Percentiles rank a stretch among this genome's conserved stretches.
These are phyloP conservation scores for Xylariales sp. DNA, from an alignment of 2,329 filamentous ascomycete species.

Conservation along the genomic window DNA sequence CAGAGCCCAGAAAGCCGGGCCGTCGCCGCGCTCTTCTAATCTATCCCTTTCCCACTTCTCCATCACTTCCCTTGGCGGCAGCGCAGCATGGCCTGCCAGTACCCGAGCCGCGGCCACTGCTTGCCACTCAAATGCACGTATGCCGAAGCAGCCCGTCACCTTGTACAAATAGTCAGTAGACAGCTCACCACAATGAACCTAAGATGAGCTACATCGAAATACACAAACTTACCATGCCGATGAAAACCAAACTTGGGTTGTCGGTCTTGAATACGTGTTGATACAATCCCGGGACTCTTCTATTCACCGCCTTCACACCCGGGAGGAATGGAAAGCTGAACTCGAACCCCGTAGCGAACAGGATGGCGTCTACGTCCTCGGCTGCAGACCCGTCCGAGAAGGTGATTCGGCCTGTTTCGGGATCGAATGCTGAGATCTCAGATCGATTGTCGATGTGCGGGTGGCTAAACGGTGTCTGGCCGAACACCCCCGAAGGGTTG, in stretches of 20 bases:
- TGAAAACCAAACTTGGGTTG: conserved; percentile 52
- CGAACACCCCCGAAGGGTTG: conserved; percentile 19
- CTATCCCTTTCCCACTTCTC: conserved; percentile 52
- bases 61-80: conserved; percentile 47
- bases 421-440: conserved; percentile 40
- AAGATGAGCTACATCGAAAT: background rate
- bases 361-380: conserved; percentile 53
- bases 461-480: conserved; percentile 18
- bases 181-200: background rate
- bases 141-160: conserved; percentile 25
- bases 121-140: conserved; percentile 55
- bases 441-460: conserved; percentile 19
- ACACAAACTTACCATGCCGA: conserved; percentile 52
- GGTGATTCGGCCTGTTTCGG: conserved; percentile 38
- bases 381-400: conserved; percentile 52
- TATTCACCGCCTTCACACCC: conserved; percentile 44
- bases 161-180: conserved; percentile 63
- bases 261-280: conserved; percentile 52
- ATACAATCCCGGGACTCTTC: conserved; percentile 51
- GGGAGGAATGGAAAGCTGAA: conserved; percentile 61
- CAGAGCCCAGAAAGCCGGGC: conserved; percentile 49
- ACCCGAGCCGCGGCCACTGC: conserved; percentile 57
- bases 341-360: conserved; percentile 63
- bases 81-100: conserved; percentile 45
- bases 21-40: conserved; percentile 50